Evolutionary conservation across 352 stramenopile genomes (phyloP).

Genomic region (Pythium oligandrum): DNA sequence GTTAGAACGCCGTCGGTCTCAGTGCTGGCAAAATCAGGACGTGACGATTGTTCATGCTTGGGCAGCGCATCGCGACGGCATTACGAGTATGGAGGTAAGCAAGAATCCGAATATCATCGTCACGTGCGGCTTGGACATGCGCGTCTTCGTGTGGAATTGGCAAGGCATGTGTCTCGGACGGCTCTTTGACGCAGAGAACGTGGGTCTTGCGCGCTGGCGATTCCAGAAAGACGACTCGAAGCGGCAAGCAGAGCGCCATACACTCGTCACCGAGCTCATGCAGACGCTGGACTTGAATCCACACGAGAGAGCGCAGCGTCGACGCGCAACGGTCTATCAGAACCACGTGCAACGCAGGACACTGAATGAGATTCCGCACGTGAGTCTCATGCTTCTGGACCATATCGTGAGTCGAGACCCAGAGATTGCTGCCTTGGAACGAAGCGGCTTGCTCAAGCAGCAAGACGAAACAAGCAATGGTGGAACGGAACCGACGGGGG

Average conservation of each 20-base stretch:
- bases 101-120: constrained; percentile 57
- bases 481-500: constrained; percentile 1
- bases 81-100: constrained; percentile 55
- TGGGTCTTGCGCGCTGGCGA: constrained; percentile 34
- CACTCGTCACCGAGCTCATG: constrained; percentile 34
- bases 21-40: constrained; percentile 24
- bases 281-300: constrained; percentile 44
- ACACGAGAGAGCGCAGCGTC: constrained; percentile 29
- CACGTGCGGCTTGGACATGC: constrained; percentile 59
- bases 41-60: constrained; percentile 34
- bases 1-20: constrained; percentile 4
- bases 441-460: constrained; percentile 6
- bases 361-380: constrained; percentile 34
- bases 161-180: constrained; percentile 50
- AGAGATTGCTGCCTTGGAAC: constrained; percentile 38
- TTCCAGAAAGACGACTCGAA: constrained; percentile 56
- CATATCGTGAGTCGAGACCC: constrained; percentile 65
- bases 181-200: constrained; percentile 59
- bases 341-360: constrained; percentile 47
- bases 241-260: constrained; percentile 33
- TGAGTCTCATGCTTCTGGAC: constrained; percentile 55
- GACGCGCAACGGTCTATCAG: constrained; percentile 38
- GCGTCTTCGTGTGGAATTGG: constrained; percentile 71
- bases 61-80: constrained; percentile 40
- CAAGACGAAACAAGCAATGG: constrained; percentile 4